Conservation (phyloP, 345 rosid genomes). For the Clarkia xantiana region DNA sequence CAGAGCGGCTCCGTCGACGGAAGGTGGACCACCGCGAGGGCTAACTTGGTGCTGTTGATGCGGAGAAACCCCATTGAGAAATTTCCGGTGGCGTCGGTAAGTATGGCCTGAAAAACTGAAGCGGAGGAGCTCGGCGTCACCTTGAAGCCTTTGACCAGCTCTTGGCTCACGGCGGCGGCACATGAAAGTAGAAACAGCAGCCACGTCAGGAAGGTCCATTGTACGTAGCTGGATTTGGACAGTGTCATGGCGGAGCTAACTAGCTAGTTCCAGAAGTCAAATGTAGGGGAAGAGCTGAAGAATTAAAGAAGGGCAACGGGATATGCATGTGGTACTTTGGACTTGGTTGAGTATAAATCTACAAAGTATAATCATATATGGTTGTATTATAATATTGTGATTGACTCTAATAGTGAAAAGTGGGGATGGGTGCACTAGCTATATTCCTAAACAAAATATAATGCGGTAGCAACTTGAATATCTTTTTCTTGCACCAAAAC, state of each 20-base stretch:
- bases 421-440: too few relatives aligned
- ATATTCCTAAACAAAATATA: too few relatives aligned
- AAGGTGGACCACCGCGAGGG: constrained; percentile 48
- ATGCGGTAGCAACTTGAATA: too few relatives aligned
- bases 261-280: too few relatives aligned
- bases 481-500: too few relatives aligned
- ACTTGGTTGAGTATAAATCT: too few relatives aligned
- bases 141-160: constrained; percentile 42
- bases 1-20: constrained; percentile 46
- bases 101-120: constrained; percentile 43
- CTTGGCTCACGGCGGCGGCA: constrained; percentile 9
- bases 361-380: too few relatives aligned
- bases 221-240: background rate
- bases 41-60: constrained; percentile 39
- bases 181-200: background rate
- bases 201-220: background rate
- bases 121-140: constrained; percentile 39
- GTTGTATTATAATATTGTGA: too few relatives aligned
- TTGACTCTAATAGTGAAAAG: too few relatives aligned
- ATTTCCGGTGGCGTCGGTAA: constrained; percentile 45
- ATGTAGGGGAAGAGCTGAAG: too few relatives aligned
- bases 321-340: too few relatives aligned
- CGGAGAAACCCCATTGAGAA: constrained; percentile 72
- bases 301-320: too few relatives aligned
- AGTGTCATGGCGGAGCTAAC: background rate